Evolutionary conservation across 768 basidiomycete genomes (phyloP).

Genomic region (Mycena latifolia): DNA sequence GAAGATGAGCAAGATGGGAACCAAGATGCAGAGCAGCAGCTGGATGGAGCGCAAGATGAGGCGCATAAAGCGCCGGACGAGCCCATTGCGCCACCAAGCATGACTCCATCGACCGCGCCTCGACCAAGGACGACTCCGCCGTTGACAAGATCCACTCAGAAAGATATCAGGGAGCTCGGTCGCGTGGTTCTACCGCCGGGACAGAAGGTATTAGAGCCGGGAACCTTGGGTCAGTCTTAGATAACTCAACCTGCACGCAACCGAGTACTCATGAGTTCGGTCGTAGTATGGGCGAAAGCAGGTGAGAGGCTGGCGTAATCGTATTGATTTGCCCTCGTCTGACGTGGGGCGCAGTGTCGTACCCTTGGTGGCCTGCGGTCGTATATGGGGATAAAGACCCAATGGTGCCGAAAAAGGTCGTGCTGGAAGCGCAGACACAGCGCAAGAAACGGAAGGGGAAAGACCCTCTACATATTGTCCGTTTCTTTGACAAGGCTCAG

Average conservation of each 20-base stretch:
- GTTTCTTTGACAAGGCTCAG: conserved; percentile 78
- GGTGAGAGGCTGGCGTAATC: conserved; percentile 53
- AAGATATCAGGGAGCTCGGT: conserved; percentile 18
- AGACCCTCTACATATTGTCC: conserved; percentile 71
- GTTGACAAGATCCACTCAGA: neutral
- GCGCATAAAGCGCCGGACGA: neutral
- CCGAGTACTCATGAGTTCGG: conserved; percentile 10
- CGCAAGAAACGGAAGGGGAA: conserved; percentile 50
- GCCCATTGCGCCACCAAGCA: neutral
- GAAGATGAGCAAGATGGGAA: too few relatives aligned
- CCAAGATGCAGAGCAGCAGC: too few relatives aligned
- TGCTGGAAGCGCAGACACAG: conserved; percentile 39
- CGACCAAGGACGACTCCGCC: neutral
- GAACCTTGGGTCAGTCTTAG: conserved; percentile 71
- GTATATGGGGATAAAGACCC: conserved; percentile 74
- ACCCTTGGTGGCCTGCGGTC: conserved; percentile 91
- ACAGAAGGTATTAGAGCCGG: conserved; percentile 43
- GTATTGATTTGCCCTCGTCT: conserved; percentile 20
- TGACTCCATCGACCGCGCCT: neutral
- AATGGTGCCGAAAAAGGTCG: conserved; percentile 63
- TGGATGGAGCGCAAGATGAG: neutral
- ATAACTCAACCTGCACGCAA: neutral
- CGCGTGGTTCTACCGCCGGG: conserved; percentile 17
- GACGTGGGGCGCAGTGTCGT: conserved; percentile 62
- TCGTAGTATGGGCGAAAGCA: conserved; percentile 87